phyloP scores from a whole-genome alignment of 1,139 yeast species.

The Zygoascus hellenicus region DNA sequence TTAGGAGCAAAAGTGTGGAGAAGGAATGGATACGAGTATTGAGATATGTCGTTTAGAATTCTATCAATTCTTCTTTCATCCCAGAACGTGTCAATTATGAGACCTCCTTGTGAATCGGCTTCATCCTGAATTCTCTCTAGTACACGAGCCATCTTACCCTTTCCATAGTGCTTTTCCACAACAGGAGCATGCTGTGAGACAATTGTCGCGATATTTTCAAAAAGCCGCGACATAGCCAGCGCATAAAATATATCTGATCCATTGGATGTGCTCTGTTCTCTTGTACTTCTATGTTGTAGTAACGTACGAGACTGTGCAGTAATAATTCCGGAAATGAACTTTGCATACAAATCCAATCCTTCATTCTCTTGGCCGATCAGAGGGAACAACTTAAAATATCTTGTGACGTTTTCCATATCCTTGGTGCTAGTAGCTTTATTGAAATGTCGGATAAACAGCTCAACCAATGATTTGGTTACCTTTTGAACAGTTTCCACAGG shows the following conservation, averaged over 20 bases:
- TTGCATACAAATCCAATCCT: conserved; percentile 78
- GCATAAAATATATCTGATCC: conserved; percentile 46
- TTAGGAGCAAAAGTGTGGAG: conserved; percentile 31
- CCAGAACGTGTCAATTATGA: conserved; percentile 80
- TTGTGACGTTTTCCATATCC: conserved; percentile 65
- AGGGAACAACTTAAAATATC: conserved; percentile 83
- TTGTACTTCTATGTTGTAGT: conserved; percentile 33
- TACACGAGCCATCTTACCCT: conserved; percentile 57
- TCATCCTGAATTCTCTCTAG: conserved; percentile 74
- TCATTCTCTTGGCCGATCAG: conserved; percentile 63
- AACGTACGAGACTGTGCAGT: conserved; percentile 69
- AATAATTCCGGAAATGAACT: conserved; percentile 78
- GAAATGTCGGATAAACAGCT: conserved; percentile 57
- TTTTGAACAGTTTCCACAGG: conserved; percentile 54
- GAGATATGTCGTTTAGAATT: conserved; percentile 49
- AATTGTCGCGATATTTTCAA: conserved; percentile 81
- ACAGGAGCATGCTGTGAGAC: conserved; percentile 80
- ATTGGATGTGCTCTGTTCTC: conserved; percentile 19
- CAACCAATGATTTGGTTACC: conserved; percentile 56
- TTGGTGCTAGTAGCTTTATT: conserved; percentile 59
- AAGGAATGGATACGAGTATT: conserved; percentile 47
- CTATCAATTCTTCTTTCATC: conserved; percentile 61
- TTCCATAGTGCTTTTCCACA: conserved; percentile 66
- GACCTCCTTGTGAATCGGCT: conserved; percentile 84
- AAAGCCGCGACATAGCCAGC: conserved; percentile 63